phyloP scores from a whole-genome alignment of 345 rosid species.

The Citrus unshiu region DNA sequence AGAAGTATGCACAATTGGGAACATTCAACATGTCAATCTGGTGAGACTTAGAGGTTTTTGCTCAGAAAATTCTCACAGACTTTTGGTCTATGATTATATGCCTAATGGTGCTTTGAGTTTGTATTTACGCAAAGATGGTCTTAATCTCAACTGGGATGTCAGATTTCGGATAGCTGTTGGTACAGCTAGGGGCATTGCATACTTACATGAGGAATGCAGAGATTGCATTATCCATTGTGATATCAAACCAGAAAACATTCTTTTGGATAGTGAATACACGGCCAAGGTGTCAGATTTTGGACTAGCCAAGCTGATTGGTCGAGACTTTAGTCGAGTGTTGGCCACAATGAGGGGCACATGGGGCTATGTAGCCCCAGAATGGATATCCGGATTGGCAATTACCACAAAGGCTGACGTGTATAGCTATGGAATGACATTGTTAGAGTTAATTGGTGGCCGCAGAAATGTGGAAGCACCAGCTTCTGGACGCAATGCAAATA shows the following conservation, averaged over 20 bases:
- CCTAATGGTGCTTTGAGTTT: constrained; percentile 56
- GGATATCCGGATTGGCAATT: constrained; percentile 57
- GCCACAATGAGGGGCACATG: constrained; percentile 65
- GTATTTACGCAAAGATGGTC: constrained; percentile 37
- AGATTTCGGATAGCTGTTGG: constrained; percentile 47
- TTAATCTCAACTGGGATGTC: constrained; percentile 37
- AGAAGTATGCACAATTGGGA: constrained; percentile 70
- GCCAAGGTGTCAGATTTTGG: constrained; percentile 64
- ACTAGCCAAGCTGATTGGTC: constrained; percentile 55
- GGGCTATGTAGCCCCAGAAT: constrained; percentile 71
- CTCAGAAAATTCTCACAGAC: constrained; percentile 56
- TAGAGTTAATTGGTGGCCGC: constrained; percentile 69
- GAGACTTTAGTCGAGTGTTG: constrained; percentile 56
- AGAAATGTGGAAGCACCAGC: constrained; percentile 54
- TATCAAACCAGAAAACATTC: constrained; percentile 65
- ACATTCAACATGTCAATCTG: constrained; percentile 68
- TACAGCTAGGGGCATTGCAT: constrained; percentile 57
- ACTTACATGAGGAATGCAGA: constrained; percentile 65
- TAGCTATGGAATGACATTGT: constrained; percentile 65
- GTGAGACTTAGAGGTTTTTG: constrained; percentile 71
- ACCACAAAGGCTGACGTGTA: constrained; percentile 72
- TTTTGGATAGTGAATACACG: constrained; percentile 40
- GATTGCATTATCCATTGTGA: constrained; percentile 61
- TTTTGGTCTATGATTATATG: constrained; percentile 65
- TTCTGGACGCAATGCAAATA: constrained; percentile 20